Evolutionary conservation across 192 early-diverging fungal species (phyloP), one percentile per base, ranked within the genome.

Genomic region (Spizellomyces sp.): DNA sequence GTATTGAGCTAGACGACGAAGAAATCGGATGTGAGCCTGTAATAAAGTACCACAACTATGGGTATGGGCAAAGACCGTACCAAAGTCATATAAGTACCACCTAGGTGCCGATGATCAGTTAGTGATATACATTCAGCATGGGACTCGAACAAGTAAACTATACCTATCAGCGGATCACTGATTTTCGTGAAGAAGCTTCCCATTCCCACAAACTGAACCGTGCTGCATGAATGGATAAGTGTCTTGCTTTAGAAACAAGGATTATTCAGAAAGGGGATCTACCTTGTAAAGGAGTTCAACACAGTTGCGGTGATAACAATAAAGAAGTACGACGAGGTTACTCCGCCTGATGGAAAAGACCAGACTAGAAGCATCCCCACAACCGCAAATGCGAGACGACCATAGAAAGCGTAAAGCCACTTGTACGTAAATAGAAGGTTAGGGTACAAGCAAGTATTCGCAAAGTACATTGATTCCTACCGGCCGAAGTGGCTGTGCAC

Each of bases 201-300:
- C 71, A 99, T 87, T 36, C 94, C 91, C 43, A 99, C 97, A 79
- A 99, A 98, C 82, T 95, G 94, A 12, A 98, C 92, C 0, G 94
- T 98, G 66, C 90, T 89, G 79, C 27, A 36, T 36, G 27, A 36
- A 36, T 3, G 27, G 27, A 36, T 36, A 36, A 36, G 27, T 36
- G 27, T 3, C 27, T 36, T 36, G 27, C 27, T 36, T 36, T 36
- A 36, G 27, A 36, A 36, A 36, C 27, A 3, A 3, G 27, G 41
- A 64, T 42, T 9, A 44, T 48, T 48, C 14, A 50, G 48, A 15
- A 27, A n/a, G 22, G n/a, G 10, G 36, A 62, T 64, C 48, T 76
- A 89, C 88, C 84, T 86, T 44, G 90, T 91, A 76, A 97, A 95
- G 0, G 94, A 96, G 46, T 85, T 88, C 14, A 94, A 74, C 7